Evolutionary conservation across 2,329 filamentous ascomycete genomes (phyloP), one percentile per base, ranked within the genome.

Genomic region (Dactylellina parvicollis): DNA sequence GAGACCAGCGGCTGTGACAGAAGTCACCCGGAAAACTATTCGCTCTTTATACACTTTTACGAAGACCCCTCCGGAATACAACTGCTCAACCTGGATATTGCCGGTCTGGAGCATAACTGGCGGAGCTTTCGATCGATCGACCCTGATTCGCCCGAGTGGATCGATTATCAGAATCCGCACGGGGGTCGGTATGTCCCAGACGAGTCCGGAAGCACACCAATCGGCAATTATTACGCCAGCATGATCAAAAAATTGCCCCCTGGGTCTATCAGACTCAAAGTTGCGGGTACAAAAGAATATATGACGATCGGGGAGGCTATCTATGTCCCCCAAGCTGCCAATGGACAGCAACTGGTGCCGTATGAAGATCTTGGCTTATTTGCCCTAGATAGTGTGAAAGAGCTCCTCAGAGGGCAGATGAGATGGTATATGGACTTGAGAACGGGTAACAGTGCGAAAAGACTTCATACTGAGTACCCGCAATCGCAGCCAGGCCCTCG

Each of bases 41-140:
- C 66, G 9, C 42, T 71, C 0, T 71, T 71, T 18, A 38, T 71
- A 0, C 66, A 71, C 30, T 62, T 42, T 36, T 54, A 56, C 14
- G 66, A 71, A 9, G 9, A 56, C 26, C 55, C 56, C 2, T 14
- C 26, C 2, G 57, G 26, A 20, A 57, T 71, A 9, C 66, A 71
- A 36, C 16, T 71, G 4, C n/a, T 71, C 4, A 49, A 71, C 14
- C 22, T 71, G 10, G 56, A 56, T 2, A 47, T 62, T 7, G 49
- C 66, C 0, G 66, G 66, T 7, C n/a, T 71, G 2, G 49, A 62
- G 22, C 66, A 62, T 22, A 3, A n/a, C n/a, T 71, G 65, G 66
- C 38, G 44, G 28, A 71, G 66, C 34, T 56, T 30, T 57, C 38
- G 42, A 34, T 18, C 8, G 2, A 71, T 71, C 9, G 30, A 57